These are phyloP conservation scores for Ananas comosus DNA, from an alignment of 176 grass and related monocot species.

Conservation along the genomic window DNA sequence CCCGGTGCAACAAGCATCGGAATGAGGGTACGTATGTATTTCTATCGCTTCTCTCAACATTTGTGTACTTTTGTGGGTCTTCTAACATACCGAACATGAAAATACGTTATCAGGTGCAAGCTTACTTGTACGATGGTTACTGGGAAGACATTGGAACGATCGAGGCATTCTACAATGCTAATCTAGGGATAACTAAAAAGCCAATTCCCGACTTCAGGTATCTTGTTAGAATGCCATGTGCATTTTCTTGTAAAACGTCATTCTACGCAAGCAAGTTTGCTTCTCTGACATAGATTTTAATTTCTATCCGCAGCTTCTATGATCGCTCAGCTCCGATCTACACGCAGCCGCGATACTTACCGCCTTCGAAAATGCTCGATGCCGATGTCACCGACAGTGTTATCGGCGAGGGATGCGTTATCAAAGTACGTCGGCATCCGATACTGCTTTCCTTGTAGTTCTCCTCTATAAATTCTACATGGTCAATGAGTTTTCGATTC, in stretches of 20 bases:
- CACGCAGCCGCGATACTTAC: slow-evolving; percentile 82
- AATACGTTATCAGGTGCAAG: slow-evolving; percentile 57
- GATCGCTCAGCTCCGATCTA: slow-evolving; percentile 87
- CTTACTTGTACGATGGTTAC: slow-evolving; percentile 91
- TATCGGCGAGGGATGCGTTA: slow-evolving; percentile 95
- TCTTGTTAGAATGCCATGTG: neutral
- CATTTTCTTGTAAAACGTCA: neutral
- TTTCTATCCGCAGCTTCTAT: slow-evolving; percentile 63
- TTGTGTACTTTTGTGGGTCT: neutral
- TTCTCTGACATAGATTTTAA: slow-evolving; percentile 19
- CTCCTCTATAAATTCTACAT: neutral
- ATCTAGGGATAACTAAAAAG: slow-evolving; percentile 94
- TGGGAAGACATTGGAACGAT: slow-evolving; percentile 99
- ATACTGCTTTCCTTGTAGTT: slow-evolving; percentile 1
- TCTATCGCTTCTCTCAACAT: neutral
- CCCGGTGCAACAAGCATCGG: slow-evolving; percentile 82
- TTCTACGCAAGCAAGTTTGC: neutral
- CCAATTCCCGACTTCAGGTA: slow-evolving; percentile 95
- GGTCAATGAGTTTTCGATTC: neutral
- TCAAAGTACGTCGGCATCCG: slow-evolving; percentile 59
- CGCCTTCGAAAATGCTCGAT: slow-evolving; percentile 90
- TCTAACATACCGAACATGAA: neutral
- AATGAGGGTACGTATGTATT: slow-evolving; percentile 61
- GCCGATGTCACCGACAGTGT: slow-evolving; percentile 89
- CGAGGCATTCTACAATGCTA: slow-evolving; percentile 46